Base-by-base conservation (phyloP, 2,329 filamentous ascomycete species). In the Metarhizium guizhouense region DNA sequence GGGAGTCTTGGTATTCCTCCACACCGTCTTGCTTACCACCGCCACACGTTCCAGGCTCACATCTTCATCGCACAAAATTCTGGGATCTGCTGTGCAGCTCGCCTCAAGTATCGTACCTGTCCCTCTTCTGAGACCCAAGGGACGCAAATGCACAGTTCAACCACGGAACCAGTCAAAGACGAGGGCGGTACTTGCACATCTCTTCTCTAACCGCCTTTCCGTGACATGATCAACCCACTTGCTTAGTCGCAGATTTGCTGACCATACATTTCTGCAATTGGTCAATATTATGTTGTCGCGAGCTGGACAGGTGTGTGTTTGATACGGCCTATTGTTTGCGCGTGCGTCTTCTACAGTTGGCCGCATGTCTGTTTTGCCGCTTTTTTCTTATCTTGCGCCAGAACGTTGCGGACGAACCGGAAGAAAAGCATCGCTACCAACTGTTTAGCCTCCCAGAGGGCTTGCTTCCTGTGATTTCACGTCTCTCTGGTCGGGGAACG, bases 21-120 rank as follows among this genome's bases (percentile, higher is more conserved):
- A 52, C 30, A 52, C 49, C 20, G 11, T 45, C 45, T 45, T 52
- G 40, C 52, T 54, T 47, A 53, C 55, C 55, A 57, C 52, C 53
- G 50, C 57, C 57, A 53, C 55, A 51, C 53, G 32, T 47, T 42
- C 47, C 55, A 45, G 29, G 29, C 51, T 51, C 29, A 25, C n/a
- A 25, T 40, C n/a, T 11, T 52, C 32, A 30, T 50, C 43, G 30
- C 50, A 3, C 43, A 49, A 32, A 18, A 34, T 43, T 56, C 8
- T 4, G 18, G 32, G 10, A 51, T 43, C 29, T 48, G 11, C 50
- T n/a, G 38, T 36, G 48, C 18, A 47, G 25, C 54, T 55, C 20
- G 54, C 49, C 54, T 47, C 45, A 30, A 54, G 30, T 30, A 38
- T 36, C 11, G n/a, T 18, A 2, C 6, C 38, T 8, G 25, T 29